Evolutionary conservation across 306 rosid species (phyloP).

Genomic region (Quercus wislizeni): DNA sequence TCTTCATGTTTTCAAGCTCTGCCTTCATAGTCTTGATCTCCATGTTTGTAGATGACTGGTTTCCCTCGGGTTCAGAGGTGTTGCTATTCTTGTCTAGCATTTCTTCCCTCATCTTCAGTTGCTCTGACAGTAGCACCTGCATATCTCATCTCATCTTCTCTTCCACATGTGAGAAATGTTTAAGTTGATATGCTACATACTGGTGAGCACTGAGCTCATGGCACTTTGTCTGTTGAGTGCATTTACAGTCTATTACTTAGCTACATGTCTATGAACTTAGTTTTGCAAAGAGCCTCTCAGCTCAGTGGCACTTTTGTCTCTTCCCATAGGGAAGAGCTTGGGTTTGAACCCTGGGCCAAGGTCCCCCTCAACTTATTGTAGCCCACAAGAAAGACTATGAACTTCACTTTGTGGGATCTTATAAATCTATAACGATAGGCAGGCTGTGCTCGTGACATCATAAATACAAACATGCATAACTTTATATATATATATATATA

Average conservation of each 20-base stretch:
- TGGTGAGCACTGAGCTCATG: neutral
- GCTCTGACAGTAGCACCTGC: conserved; percentile 86
- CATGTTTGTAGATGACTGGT: conserved; percentile 42
- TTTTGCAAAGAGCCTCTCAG: neutral
- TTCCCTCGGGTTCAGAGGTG: conserved; percentile 54
- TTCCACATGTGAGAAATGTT: conserved; percentile 22
- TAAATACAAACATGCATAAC: neutral
- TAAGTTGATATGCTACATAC: conserved; percentile 3
- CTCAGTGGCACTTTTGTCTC: no score
- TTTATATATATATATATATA: no score
- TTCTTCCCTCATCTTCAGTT: conserved; percentile 75
- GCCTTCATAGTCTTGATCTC: conserved; percentile 57
- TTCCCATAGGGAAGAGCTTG: no score
- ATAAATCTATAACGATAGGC: neutral
- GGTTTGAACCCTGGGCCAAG: no score
- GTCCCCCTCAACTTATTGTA: no score
- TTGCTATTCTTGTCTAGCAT: conserved; percentile 65
- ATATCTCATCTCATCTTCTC: conserved; percentile 9
- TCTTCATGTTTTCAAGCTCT: conserved; percentile 70
- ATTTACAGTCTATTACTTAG: neutral
- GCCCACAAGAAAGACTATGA: neutral
- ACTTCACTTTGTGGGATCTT: neutral
- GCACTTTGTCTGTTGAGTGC: conserved; percentile 4
- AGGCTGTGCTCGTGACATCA: neutral
- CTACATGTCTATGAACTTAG: neutral